Conservation (phyloP, 768 basidiomycete species). For the Termitomyces sp. region DNA sequence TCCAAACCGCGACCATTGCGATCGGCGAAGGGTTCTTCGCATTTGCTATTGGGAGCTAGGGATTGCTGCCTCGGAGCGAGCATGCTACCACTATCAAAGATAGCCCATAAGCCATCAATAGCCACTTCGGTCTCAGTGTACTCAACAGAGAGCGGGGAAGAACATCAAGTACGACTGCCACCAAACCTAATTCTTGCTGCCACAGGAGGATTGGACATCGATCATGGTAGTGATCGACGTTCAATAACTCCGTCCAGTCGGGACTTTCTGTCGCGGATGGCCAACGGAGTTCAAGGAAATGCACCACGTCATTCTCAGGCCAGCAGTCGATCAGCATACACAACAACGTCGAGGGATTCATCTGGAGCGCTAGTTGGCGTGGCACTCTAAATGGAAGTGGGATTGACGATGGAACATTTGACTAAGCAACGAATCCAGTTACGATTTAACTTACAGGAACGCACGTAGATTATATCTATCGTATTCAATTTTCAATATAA, state of each 20-base stretch:
- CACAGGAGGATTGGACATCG: slow-evolving; percentile 16
- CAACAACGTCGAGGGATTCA: slow-evolving; percentile 8
- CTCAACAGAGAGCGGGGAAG: slow-evolving; percentile 26
- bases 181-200: slow-evolving; percentile 32
- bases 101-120: slow-evolving; percentile 22
- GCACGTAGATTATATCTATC: slow-evolving; percentile 1
- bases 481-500: slow-evolving; percentile 2
- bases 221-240: slow-evolving; percentile 11
- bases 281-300: slow-evolving; percentile 3
- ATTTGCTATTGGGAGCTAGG: neutral
- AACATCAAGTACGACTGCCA: slow-evolving; percentile 20
- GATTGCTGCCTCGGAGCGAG: neutral
- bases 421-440: slow-evolving; percentile 2
- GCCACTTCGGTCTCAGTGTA: slow-evolving; percentile 22
- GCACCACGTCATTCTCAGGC: slow-evolving; percentile 11
- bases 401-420: neutral
- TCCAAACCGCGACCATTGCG: slow-evolving; percentile 12
- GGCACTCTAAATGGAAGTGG: slow-evolving; percentile 12
- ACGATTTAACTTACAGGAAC: slow-evolving; percentile 3
- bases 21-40: slow-evolving; percentile 9
- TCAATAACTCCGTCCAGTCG: slow-evolving; percentile 14
- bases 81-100: slow-evolving; percentile 2
- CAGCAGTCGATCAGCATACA: slow-evolving; percentile 7
- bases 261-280: slow-evolving; percentile 13
- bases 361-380: slow-evolving; percentile 14